A percentile compares a stretch with the other conserved stretches of the same genome.
Evolutionary conservation across 805 yeast species (phyloP).

Genomic region (Kurtzmaniella cleridarum): DNA sequence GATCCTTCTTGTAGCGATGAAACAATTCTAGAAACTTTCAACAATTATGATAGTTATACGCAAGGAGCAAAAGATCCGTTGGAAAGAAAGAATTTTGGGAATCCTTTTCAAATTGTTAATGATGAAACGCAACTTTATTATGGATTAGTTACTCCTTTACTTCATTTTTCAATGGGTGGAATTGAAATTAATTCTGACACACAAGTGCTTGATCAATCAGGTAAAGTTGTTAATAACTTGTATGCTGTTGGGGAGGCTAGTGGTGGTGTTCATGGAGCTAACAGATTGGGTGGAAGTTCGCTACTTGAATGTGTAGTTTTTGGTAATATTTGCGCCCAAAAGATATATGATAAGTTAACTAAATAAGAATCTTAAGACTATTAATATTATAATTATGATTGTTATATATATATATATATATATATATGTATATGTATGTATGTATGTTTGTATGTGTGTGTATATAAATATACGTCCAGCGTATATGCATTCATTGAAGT

Average conservation of each 20-base stretch:
- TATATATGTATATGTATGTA: neutral
- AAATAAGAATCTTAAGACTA: neutral
- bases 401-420: too few species aligned
- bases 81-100: slow-evolving; percentile 28
- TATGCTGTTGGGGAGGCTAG: slow-evolving; percentile 65
- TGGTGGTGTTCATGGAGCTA: slow-evolving; percentile 65
- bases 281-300: slow-evolving; percentile 56
- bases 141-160: slow-evolving; percentile 55
- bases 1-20: slow-evolving; percentile 11
- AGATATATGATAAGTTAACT: slow-evolving; percentile 2
- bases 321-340: slow-evolving; percentile 46
- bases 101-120: slow-evolving; percentile 10
- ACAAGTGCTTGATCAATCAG: slow-evolving; percentile 16
- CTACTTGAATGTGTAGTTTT: slow-evolving; percentile 57
- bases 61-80: slow-evolving; percentile 20
- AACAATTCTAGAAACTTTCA: neutral
- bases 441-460: neutral
- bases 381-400: too few species aligned
- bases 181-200: slow-evolving; percentile 16
- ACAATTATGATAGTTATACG: neutral
- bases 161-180: slow-evolving; percentile 30
- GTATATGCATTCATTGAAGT: neutral
- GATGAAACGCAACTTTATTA: slow-evolving; percentile 29
- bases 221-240: slow-evolving; percentile 36
- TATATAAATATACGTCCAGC: neutral